Percentiles rank a stretch among this genome's conserved stretches.
Conservation (phyloP, 805 yeast species). For the Blastobotrys terrestris region DNA sequence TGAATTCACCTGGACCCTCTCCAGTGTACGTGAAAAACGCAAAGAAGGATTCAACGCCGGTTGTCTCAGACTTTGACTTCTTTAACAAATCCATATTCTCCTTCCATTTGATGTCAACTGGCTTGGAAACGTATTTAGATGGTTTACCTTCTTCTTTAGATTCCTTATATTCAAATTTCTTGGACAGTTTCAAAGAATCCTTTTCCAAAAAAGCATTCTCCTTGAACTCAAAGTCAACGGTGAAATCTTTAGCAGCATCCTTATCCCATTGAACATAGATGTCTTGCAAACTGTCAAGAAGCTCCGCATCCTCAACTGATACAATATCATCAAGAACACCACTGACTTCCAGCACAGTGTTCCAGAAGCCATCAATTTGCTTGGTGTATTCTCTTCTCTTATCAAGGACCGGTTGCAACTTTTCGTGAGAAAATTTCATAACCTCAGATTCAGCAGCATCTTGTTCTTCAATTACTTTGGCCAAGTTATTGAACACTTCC, state of each 20-base stretch:
- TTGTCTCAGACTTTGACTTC: conserved; percentile 20
- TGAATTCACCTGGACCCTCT: conserved; percentile 62
- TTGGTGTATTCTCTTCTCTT: conserved; percentile 48
- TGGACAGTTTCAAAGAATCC: conserved; percentile 46
- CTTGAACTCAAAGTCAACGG: conserved; percentile 55
- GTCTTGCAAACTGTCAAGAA: conserved; percentile 59
- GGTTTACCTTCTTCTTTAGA: conserved; percentile 13
- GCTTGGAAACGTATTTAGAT: conserved; percentile 43
- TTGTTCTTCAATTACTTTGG: conserved; percentile 21
- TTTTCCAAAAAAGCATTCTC: conserved; percentile 44
- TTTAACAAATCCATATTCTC: conserved; percentile 54
- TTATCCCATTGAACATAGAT: conserved; percentile 48
- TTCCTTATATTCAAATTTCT: conserved; percentile 40
- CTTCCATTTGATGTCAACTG: conserved; percentile 66
- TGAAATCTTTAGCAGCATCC: conserved; percentile 48
- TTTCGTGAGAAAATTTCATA: conserved; percentile 21
- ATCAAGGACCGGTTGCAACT: conserved; percentile 52
- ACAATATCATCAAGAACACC: conserved; percentile 74
- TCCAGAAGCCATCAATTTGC: conserved; percentile 77
- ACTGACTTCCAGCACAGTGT: conserved; percentile 71
- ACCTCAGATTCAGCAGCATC: conserved; percentile 23
- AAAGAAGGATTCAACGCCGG: conserved; percentile 46
- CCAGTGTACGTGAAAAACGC: conserved; percentile 89
- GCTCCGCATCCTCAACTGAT: conserved; percentile 68
- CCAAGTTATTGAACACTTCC: conserved; percentile 17